Evolutionary conservation across 2,329 filamentous ascomycete genomes (phyloP), one percentile per base, ranked within the genome.

Genomic region (Stagonosporopsis chrysanthemi): DNA sequence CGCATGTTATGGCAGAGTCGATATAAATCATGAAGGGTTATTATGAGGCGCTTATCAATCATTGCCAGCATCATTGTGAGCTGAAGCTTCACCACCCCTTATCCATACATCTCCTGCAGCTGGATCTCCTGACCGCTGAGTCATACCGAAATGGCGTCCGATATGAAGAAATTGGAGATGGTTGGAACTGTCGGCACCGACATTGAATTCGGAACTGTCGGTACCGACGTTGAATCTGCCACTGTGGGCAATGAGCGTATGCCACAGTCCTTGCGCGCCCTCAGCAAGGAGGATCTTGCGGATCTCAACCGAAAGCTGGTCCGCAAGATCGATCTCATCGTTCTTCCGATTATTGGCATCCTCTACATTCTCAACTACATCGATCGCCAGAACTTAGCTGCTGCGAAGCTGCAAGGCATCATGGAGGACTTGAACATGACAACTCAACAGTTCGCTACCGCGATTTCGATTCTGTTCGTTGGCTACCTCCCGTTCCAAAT

Each of bases 401-500:
- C 62, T 9, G 65, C 65, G 4, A 64, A 63, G 40, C 39, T 67
- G 36, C 60, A 66, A 31, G 65, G 65, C 14, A 64, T 67, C 53
- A 63, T 60, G 53, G 47, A 66, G 17, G 65, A 66, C 44, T 58
- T 64, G 38, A 62, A 64, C 51, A 64, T 67, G 58, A 62, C 53
- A 6, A 64, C 61, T 4, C 59, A 64, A 46, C 58, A 66, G 26
- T 67, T 64, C 35, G 61, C 60, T 24, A 67, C 65, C 9, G 55
- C 63, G 3, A 77, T n/a, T 77, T 88, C 60, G 85, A 89, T 62
- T 74, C 88, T 53, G 86, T 88, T 66, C 68, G 79, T 79, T 28
- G 77, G 82, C 39, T 65, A 66, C 62, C 48, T 67, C 14, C 61
- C 65, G 0, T 64, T 67, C 8, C 65, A 68, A 48, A 62, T 66